These are phyloP conservation scores for Kluyveromyces marxianus DNA, from an alignment of 1,139 yeast species.

Conservation along the genomic window DNA sequence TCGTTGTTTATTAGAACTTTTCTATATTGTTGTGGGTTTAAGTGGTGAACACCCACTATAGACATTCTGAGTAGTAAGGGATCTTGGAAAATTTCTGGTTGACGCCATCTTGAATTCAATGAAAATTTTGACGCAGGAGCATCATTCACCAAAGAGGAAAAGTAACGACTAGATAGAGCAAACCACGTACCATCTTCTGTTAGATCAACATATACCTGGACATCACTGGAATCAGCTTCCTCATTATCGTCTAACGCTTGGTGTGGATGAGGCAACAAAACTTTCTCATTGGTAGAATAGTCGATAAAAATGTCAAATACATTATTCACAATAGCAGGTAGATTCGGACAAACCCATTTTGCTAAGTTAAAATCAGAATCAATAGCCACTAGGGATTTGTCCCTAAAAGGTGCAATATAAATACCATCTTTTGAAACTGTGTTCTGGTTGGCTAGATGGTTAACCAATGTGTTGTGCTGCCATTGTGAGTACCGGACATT, in stretches of 20 bases:
- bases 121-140: constrained; percentile 67
- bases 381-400: constrained; percentile 59
- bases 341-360: constrained; percentile 58
- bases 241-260: constrained; percentile 23
- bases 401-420: constrained; percentile 79
- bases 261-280: constrained; percentile 62
- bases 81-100: constrained; percentile 31
- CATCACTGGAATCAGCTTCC: constrained; percentile 13
- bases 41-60: constrained; percentile 45
- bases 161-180: constrained; percentile 71
- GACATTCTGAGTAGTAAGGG: constrained; percentile 30
- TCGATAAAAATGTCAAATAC: constrained; percentile 30
- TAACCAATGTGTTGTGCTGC: constrained; percentile 88
- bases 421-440: constrained; percentile 58
- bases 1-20: constrained; percentile 10
- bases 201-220: constrained; percentile 55
- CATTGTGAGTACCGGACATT: constrained; percentile 82
- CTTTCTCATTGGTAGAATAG: constrained; percentile 19
- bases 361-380: constrained; percentile 61
- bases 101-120: constrained; percentile 37
- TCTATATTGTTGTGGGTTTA: constrained; percentile 13
- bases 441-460: constrained; percentile 49
- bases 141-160: constrained; percentile 72
- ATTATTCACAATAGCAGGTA: constrained; percentile 27
- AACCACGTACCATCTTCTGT: constrained; percentile 72